A percentile compares a stretch with the other conserved stretches of the same genome.
Conservation (phyloP, 1,284 basidiomycete species). For the Fomitopsis palustris region DNA sequence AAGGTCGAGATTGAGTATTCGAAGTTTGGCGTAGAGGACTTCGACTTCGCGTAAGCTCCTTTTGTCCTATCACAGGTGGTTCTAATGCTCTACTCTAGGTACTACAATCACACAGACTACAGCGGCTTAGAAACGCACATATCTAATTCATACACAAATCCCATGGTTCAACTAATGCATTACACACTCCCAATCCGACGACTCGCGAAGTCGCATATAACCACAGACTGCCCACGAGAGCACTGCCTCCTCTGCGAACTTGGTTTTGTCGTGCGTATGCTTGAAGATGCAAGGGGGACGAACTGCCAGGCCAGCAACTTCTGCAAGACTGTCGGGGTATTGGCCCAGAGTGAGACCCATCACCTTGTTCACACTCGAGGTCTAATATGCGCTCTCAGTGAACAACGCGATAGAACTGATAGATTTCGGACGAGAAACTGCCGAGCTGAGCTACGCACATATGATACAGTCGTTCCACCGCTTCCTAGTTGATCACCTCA, state of each 20-base stretch:
- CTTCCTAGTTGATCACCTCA: conserved; percentile 84
- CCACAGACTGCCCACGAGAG: conserved; percentile 82
- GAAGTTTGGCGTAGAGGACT: conserved; percentile 98
- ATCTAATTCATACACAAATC: conserved; percentile 95
- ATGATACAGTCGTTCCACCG: conserved; percentile 95
- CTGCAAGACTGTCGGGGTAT: conserved; percentile 84
- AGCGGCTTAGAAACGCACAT: conserved; percentile 98
- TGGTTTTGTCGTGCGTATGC: conserved; percentile 93
- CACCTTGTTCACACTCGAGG: not conserved
- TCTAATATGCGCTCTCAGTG: conserved; percentile 30
- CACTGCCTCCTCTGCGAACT: conserved; percentile 95
- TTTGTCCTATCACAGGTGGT: not conserved
- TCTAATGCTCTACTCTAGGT: conserved; percentile 43
- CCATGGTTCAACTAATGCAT: conserved; percentile 88
- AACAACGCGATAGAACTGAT: conserved; percentile 86
- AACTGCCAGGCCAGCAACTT: conserved; percentile 98
- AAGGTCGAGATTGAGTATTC: conserved; percentile 98
- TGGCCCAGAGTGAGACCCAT: conserved; percentile 62
- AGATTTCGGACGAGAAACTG: conserved; percentile 79
- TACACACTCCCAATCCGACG: conserved; percentile 77
- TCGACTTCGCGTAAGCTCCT: conserved; percentile 84
- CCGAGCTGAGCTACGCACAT: conserved; percentile 75
- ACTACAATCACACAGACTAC: conserved; percentile 87
- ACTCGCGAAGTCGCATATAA: conserved; percentile 90
- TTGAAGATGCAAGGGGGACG: conserved; percentile 90